phyloP scores from a whole-genome alignment of 768 basidiomycete genomes.

The Suillus subaureus region DNA sequence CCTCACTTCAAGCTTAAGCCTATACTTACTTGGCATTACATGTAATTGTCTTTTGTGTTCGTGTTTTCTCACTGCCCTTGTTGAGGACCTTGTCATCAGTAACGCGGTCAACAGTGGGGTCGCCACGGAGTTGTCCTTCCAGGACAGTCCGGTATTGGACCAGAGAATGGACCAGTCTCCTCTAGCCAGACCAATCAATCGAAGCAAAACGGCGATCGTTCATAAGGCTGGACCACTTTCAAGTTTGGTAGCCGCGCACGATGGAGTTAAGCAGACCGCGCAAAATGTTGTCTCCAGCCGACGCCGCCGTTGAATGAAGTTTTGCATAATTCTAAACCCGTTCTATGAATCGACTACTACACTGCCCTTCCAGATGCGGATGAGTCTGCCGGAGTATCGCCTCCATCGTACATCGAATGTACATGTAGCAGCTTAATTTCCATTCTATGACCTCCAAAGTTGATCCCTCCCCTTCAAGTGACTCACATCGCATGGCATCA shows the following conservation, averaged over 20 bases:
- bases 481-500: background rate
- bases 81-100: background rate
- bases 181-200: background rate
- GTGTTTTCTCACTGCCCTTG: too few relatives aligned
- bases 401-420: background rate
- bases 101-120: background rate
- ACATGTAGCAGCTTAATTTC: background rate
- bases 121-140: background rate
- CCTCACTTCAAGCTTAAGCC: too few relatives aligned
- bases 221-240: background rate
- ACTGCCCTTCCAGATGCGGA: background rate
- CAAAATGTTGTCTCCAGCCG: background rate
- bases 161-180: background rate
- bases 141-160: background rate
- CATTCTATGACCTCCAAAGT: background rate
- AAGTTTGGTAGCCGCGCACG: background rate
- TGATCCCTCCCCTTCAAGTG: background rate
- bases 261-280: background rate
- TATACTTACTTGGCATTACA: background rate
- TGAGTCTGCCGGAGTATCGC: background rate
- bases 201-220: background rate
- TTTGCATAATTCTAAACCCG: background rate
- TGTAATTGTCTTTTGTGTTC: background rate
- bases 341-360: background rate
- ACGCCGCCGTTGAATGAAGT: background rate